These are phyloP conservation scores for Septoria petroselini DNA, from an alignment of 2,329 filamentous ascomycete genomes.

Conservation along the genomic window DNA sequence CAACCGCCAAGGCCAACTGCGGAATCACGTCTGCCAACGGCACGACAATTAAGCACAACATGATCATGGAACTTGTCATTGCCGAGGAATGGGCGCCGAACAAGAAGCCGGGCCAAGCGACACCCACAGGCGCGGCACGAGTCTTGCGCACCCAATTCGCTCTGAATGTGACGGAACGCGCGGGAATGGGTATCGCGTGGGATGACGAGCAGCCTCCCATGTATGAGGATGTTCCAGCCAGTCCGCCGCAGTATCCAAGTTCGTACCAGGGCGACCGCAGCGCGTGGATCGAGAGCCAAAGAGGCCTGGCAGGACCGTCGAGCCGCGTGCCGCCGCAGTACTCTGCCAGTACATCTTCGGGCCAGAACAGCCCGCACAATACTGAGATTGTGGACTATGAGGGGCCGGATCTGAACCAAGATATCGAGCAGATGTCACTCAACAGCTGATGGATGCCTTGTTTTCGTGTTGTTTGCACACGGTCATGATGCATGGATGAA, in stretches of 20 bases:
- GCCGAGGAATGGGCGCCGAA: conserved; percentile 77
- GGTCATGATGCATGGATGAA: background rate
- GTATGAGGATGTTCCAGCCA: conserved; percentile 88
- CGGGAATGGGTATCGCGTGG: conserved; percentile 89
- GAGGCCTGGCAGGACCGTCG: background rate
- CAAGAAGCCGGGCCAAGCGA: conserved; percentile 69
- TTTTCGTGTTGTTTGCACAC: background rate
- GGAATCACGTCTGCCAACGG: conserved; percentile 73
- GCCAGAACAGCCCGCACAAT: conserved; percentile 10
- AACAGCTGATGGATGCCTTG: background rate
- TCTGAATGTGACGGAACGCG: conserved; percentile 74
- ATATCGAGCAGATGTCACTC: conserved; percentile 44
- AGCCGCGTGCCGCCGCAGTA: background rate
- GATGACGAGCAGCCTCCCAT: conserved; percentile 92
- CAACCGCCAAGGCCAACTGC: conserved; percentile 65
- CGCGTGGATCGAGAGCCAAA: conserved; percentile 1
- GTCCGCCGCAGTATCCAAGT: conserved; percentile 62
- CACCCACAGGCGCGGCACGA: conserved; percentile 83
- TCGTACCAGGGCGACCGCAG: conserved; percentile 17
- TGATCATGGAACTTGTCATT: conserved; percentile 91
- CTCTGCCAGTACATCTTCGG: conserved; percentile 1
- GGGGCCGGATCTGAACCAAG: conserved; percentile 47
- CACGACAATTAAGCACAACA: conserved; percentile 74
- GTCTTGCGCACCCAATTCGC: conserved; percentile 91
- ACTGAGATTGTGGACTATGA: conserved; percentile 46